These are phyloP conservation scores for Triadica sebifera DNA, from an alignment of 345 rosid genomes.

Conservation along the genomic window DNA sequence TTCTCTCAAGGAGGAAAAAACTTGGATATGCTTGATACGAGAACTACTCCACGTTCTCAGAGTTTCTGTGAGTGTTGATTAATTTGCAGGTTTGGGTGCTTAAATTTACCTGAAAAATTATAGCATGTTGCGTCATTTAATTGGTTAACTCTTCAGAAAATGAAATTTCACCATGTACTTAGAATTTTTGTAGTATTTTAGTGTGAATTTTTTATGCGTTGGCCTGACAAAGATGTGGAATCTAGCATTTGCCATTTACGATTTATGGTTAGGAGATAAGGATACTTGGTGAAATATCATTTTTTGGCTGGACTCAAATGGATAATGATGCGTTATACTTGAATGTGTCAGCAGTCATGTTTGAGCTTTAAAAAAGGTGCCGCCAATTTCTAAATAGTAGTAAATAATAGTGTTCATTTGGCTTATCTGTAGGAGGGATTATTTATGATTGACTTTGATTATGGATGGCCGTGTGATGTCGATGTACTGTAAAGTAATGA, in stretches of 20 bases:
- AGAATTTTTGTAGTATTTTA: not conserved
- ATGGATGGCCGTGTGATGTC: not conserved
- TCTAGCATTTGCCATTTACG: slow-evolving; percentile 16
- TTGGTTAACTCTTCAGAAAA: slow-evolving; percentile 27
- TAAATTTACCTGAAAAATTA: slow-evolving; percentile 1
- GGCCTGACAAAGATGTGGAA: slow-evolving; percentile 38
- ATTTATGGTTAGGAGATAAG: slow-evolving; percentile 7
- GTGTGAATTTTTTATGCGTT: slow-evolving; percentile 26
- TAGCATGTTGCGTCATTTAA: not conserved
- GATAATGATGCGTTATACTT: not conserved
- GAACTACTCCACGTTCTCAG: not conserved
- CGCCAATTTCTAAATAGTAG: not conserved
- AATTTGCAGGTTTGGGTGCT: slow-evolving; percentile 11
- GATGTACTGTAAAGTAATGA: not conserved
- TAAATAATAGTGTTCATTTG: not conserved
- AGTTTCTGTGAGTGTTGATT: slow-evolving; percentile 6
- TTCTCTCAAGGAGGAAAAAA: not conserved
- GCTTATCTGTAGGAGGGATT: not conserved
- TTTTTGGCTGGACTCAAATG: not conserved
- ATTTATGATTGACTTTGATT: not conserved
- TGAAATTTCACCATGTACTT: slow-evolving; percentile 35
- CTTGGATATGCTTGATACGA: not conserved
- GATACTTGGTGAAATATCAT: not conserved
- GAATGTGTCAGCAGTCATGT: not conserved
- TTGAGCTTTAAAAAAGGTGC: not conserved